Base-by-base conservation (phyloP, 139 green algal species). In the Protoeuglena noctilucae region DNA sequence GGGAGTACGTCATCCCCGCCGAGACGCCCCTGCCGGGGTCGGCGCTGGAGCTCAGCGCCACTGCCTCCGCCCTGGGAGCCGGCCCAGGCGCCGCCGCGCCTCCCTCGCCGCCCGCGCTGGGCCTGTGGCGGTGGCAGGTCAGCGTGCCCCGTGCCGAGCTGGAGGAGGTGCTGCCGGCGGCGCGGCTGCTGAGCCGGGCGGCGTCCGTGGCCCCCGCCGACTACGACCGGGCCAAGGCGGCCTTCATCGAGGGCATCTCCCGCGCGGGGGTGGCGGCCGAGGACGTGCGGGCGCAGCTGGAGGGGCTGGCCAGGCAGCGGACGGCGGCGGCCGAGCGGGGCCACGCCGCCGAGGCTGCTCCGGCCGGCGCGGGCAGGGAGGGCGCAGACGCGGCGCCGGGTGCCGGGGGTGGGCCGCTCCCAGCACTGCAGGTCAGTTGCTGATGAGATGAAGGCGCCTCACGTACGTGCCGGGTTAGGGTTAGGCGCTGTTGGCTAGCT, bases 121-220 rank as follows among this genome's bases (percentile, higher is more conserved):
- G 50, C 14, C 50, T 9, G 51, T 65, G 58, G 58, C 29, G 56
- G 4, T 62, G 50, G 34, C 65, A 71, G 49, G 68, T 88, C 17
- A 64, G 51, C 26, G 81, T 92, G 9, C 83, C 83, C 9, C n/a
- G 16, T 1, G 85, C 85, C 22, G 66, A 85, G 46, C 61, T 95
- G 26, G 73, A 90, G 58, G 87, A 95, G 57, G 76, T 95, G 51
- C 64, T 93, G 26, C 87, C 87, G 7, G 84, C 74, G 4, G 78
- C 74, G 12, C 81, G 85, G 31, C 67, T 95, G 60, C 63, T 92
- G 59, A 61, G 66, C 39, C 61, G 54, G 27, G 76, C 66, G 6
- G 68, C 68, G 26, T 54, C 41, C 12, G 24, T 21, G 26, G 21
- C 29, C 21, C 57, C 48, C 4, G 28, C 19, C 21, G 49, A 59